Evolutionary conservation across 2,329 filamentous ascomycete species (phyloP), one percentile per base, ranked within the genome.

Genomic region (Torrubiella hemipterigena): DNA sequence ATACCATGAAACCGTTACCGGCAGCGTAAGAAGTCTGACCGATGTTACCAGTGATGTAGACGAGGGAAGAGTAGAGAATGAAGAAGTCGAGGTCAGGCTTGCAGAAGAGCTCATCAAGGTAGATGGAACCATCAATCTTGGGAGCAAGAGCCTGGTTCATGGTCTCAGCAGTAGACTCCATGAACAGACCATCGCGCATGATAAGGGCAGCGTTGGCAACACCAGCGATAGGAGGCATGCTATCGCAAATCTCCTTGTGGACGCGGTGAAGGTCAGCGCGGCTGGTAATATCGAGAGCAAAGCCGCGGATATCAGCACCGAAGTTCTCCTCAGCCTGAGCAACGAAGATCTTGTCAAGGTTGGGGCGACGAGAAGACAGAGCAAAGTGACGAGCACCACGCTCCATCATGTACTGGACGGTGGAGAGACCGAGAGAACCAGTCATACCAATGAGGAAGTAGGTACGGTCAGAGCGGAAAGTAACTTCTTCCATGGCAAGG

Each of bases 11-110:
- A 8, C 40, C 32, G 37, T 59, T 59, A 3, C 50, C 55, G 5
- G 58, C 55, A 2, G 45, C 39, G 30, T 64, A 64, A 15, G 42
- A 48, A 7, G 43, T 38, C 33, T 63, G 61, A 2, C 56, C 57
- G 2, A 33, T 29, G 27, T 55, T 55, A 1, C 60, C 61, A 1
- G 48, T 42, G 1, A 59, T 43, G 5, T 32, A 42, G 5, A 50
- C 37, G 2, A 55, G 36, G 0, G 61, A 65, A 1, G 54, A 58
- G 24, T 63, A 54, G 16, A 58, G 38, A 9, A 65, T 43, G 40
- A 66, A 61, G 32, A 61, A 61, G 27, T 60, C 56, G 1, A 61
- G 47, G 6, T 44, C 29, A 0, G 33, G 28, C 2, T 48, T 37
- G 7, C 34, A 20, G 30, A 58, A 55, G 0, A 54, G 30, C 3